Conservation (phyloP, 2,329 filamentous ascomycete species). For the Neocucurbitaria cava region DNA sequence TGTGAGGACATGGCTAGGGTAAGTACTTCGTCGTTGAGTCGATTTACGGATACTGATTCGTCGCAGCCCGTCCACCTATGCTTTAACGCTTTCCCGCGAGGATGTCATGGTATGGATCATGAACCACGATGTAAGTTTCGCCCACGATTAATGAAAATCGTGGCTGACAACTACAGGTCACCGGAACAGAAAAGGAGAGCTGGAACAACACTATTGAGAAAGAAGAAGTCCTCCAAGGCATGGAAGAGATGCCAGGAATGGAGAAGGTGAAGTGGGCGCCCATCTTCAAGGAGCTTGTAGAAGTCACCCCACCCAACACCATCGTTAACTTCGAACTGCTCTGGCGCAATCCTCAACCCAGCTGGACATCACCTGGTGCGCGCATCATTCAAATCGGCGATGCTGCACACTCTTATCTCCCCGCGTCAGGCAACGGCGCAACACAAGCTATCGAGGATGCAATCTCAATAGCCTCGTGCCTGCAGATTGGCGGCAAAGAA, state of each 20-base stretch:
- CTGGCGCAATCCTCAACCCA: conserved; percentile 56
- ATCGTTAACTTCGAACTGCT: conserved; percentile 59
- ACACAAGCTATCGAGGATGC: conserved; percentile 58
- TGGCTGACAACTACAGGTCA: conserved; percentile 44
- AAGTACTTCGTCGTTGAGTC: neutral
- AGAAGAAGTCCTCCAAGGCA: conserved; percentile 54
- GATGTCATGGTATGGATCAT: conserved; percentile 60
- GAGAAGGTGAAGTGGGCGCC: conserved; percentile 53
- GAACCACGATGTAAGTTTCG: conserved; percentile 53
- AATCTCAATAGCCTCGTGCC: conserved; percentile 54
- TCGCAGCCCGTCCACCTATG: conserved; percentile 50
- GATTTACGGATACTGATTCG: conserved; percentile 8
- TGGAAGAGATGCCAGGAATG: conserved; percentile 54
- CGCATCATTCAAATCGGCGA: conserved; percentile 56
- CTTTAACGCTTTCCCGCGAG: conserved; percentile 53
- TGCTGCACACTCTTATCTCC: conserved; percentile 55
- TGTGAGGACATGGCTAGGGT: conserved; percentile 55
- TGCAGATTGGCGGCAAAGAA: conserved; percentile 53
- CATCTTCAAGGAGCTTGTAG: conserved; percentile 55
- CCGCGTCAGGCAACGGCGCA: conserved; percentile 55
- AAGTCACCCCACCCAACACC: conserved; percentile 53
- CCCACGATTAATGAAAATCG: neutral
- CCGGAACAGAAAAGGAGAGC: conserved; percentile 53
- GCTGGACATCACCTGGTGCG: conserved; percentile 52
- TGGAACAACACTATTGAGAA: conserved; percentile 58